Evolutionary conservation across 2,329 filamentous ascomycete genomes (phyloP), one percentile per base, ranked within the genome.

Genomic region (Phyllosticta ampelicida): DNA sequence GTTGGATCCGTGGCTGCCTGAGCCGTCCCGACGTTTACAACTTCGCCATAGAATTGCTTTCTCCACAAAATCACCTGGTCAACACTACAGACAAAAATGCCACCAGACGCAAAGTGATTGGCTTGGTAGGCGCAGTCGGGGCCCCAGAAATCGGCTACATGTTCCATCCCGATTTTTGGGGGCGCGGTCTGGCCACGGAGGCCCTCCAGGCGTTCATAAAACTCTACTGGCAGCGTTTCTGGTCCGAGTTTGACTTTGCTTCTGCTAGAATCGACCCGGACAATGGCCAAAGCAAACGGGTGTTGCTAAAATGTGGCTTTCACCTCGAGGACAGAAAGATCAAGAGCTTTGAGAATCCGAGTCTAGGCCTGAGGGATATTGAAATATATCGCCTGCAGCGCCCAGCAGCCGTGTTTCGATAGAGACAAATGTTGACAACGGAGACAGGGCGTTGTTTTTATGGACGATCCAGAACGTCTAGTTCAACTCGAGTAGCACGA

Each of bases 281-380:
- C 11, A 85, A 87, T 63, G 58, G 60, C 8, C 73, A 72, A 3
- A 87, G 84, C 63, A 77, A 78, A 60, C 74, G 74, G 2, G 79
- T 88, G 8, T 62, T 87, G 57, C 64, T 67, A 53, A 86, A 85
- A 65, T 69, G 66, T 13, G 83, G 83, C 0, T 83, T 86, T 62
- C 70, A 71, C 63, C 64, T 75, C 44, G 74, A 75, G 50, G 75
- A 75, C 63, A 68, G 62, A 23, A 79, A 73, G 70, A 62, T 65
- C 30, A 71, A 70, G 53, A 69, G 71, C 49, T 73, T 73, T 59
- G 66, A 72, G 51, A 73, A 71, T 59, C 65, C 68, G 11, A 61
- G 66, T 11, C 53, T 72, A 51, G 70, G 71, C 2, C 60, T 65
- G 61, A 64, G 70, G 56, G 71, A 73, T 60, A 71, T 70, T 2